A percentile compares a stretch with the other conserved stretches of the same genome.
Evolutionary conservation across 2,329 filamentous ascomycete genomes (phyloP).

Genomic region (Gremmenia infestans): DNA sequence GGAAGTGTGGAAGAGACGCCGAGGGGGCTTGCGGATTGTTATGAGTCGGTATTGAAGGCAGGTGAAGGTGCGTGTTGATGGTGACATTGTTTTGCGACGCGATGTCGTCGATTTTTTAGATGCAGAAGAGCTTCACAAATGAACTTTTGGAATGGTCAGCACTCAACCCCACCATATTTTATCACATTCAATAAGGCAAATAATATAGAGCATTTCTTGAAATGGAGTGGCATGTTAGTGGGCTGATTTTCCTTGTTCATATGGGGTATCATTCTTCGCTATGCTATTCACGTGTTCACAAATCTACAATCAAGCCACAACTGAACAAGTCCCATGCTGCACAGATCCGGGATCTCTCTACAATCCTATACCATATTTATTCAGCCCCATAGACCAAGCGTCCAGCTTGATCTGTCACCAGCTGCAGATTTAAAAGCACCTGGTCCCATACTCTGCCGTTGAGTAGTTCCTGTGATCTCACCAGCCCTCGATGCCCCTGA

Average conservation of each 20-base stretch:
- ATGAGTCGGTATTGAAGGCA: constrained; percentile 23
- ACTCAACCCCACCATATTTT: neutral
- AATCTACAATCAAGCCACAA: too few species aligned
- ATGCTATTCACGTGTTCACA: neutral
- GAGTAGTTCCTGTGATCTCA: constrained; percentile 49
- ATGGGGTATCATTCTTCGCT: neutral
- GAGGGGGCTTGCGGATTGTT: constrained; percentile 4
- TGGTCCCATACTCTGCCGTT: constrained; percentile 61
- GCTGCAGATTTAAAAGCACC: constrained; percentile 43
- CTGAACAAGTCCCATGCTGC: too few species aligned
- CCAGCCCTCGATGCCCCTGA: constrained; percentile 54
- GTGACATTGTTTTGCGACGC: constrained; percentile 16
- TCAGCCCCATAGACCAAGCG: constrained; percentile 54
- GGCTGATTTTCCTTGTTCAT: neutral
- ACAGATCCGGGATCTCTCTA: neutral
- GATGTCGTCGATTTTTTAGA: constrained; percentile 6
- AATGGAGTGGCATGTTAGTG: too few species aligned
- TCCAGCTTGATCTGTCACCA: constrained; percentile 47
- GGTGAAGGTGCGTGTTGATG: constrained; percentile 19
- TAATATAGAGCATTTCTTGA: neutral
- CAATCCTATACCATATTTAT: neutral
- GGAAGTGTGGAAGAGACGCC: constrained; percentile 20
- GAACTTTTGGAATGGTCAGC: neutral
- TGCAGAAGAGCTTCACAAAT: constrained; percentile 2
- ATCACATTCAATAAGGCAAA: neutral